A percentile compares a stretch with the other conserved stretches of the same genome.
Evolutionary conservation across 495 filamentous ascomycete genomes (phyloP).

Genomic region (Parathielavia appendiculata): DNA sequence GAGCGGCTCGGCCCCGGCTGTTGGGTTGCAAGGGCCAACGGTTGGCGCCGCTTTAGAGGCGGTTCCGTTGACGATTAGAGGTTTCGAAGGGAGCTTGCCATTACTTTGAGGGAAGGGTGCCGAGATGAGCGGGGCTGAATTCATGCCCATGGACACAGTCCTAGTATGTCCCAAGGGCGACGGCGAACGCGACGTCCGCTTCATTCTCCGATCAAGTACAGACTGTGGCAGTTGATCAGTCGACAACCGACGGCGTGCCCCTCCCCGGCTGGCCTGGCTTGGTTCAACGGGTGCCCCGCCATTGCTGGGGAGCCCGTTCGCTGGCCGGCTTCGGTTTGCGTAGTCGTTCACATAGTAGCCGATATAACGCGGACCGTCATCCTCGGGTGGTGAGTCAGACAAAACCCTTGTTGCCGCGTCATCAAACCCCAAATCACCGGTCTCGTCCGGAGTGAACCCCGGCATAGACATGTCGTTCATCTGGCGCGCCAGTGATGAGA

Average conservation of each 20-base stretch:
- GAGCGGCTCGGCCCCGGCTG: slow-evolving; percentile 24
- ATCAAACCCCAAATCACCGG: slow-evolving; percentile 34
- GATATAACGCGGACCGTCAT: slow-evolving; percentile 36
- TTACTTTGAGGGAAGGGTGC: slow-evolving; percentile 31
- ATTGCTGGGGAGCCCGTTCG: slow-evolving; percentile 33
- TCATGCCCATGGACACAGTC: slow-evolving; percentile 40
- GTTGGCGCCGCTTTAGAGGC: slow-evolving; percentile 27
- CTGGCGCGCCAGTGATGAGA: slow-evolving; percentile 35
- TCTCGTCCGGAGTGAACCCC: slow-evolving; percentile 47
- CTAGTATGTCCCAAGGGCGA: slow-evolving; percentile 48
- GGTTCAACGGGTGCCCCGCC: slow-evolving; percentile 44
- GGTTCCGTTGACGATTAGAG: slow-evolving; percentile 46
- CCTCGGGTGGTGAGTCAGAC: slow-evolving; percentile 38
- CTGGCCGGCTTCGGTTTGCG: slow-evolving; percentile 31
- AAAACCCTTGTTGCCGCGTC: slow-evolving; percentile 29
- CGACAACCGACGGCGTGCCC: slow-evolving; percentile 41
- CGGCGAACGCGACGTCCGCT: slow-evolving; percentile 50
- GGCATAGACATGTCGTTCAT: slow-evolving; percentile 41
- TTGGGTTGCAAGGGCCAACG: slow-evolving; percentile 15
- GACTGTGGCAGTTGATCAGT: slow-evolving; percentile 48
- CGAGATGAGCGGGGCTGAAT: slow-evolving; percentile 35
- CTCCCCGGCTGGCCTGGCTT: slow-evolving; percentile 29
- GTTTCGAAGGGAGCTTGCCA: slow-evolving; percentile 32
- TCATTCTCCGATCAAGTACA: slow-evolving; percentile 47
- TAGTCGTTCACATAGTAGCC: slow-evolving; percentile 39